A percentile compares a stretch with the other conserved stretches of the same genome.
phyloP scores from a whole-genome alignment of 345 rosid genomes.

The Microthlaspi erraticum region DNA sequence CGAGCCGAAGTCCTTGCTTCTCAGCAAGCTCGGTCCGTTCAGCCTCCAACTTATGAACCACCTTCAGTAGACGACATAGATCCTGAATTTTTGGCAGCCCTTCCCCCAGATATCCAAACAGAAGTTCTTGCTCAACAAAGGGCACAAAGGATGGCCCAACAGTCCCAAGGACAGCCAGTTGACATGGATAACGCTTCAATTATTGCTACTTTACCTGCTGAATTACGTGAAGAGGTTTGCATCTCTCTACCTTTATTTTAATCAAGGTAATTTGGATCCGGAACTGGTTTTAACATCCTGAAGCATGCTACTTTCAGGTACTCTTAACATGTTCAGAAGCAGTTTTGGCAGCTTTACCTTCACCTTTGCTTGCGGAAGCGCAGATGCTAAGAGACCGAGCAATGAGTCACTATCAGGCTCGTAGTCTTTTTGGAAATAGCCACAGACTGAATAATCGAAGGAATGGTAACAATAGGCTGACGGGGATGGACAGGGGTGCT shows the following conservation, averaged over 20 bases:
- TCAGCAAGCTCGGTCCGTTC: conserved; percentile 92
- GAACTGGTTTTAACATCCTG: conserved; percentile 27
- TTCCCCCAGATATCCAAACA: conserved; percentile 98
- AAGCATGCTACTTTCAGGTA: conserved; percentile 58
- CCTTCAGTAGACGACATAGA: conserved; percentile 95
- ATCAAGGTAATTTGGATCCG: conserved; percentile 4
- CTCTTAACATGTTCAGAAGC: conserved; percentile 97
- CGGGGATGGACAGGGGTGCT: conserved; percentile 93
- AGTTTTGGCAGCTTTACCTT: conserved; percentile 88
- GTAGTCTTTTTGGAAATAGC: conserved; percentile 82
- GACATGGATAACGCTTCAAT: conserved; percentile 99
- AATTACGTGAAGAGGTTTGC: conserved; percentile 95
- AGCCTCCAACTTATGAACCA: conserved; percentile 81
- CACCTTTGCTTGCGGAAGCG: conserved; percentile 95
- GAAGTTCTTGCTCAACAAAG: conserved; percentile 99
- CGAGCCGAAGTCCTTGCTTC: conserved; percentile 97
- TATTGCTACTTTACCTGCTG: conserved; percentile 96
- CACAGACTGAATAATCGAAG: conserved; percentile 77
- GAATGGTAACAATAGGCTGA: conserved; percentile 86
- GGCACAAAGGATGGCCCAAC: conserved; percentile 87
- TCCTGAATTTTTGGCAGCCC: conserved; percentile 97
- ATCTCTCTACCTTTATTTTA: conserved; percentile 27
- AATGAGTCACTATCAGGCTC: conserved; percentile 98
- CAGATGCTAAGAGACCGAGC: conserved; percentile 97
- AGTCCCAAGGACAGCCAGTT: conserved; percentile 94